Base-by-base conservation (phyloP, 2,329 filamentous ascomycete species). In the Dactylellina parvicollis region DNA sequence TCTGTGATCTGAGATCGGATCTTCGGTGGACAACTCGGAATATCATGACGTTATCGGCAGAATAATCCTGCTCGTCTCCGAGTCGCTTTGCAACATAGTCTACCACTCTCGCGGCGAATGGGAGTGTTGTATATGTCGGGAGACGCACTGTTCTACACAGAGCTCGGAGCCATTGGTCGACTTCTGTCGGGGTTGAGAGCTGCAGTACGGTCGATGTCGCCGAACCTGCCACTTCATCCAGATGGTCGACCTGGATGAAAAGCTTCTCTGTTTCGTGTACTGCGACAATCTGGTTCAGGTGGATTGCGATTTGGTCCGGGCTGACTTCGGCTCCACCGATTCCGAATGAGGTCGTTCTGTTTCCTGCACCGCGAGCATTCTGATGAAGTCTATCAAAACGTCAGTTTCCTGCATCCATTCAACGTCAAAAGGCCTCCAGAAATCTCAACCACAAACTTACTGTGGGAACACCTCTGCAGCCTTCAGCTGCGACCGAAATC, bases 211-310 rank as follows among this genome's bases (percentile, higher is more conserved):
- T 77, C 28, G 77, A 78, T 8, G 75, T 76, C 16, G 77, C 75
- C 4, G 75, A 61, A 65, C 76, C 77, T 34, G 70, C 65, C 4
- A 61, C 85, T 72, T 90, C 88, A 76, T 91, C 89, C 61, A 90
- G 79, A 77, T 88, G 88, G 60, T 87, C 87, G 7, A 91, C 84
- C 77, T 91, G 89, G 36, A 90, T 86, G 55, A 86, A 84, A 16
- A 87, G 88, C 78, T 90, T 89, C 75, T 90, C 89, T 42, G 89
- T 81, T 75, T 86, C 86, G 78, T 89, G 89, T 8, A 88, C 85
- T 0, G 88, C 88, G 54, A 91, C 86, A 65, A 91, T 86, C 66
- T 89, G 88, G 60, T 87, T 85, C 64, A 91, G 80, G 56, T 73
- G 62, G 20, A 76, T 77, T 26, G 77, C 70, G 18, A 72, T 76